phyloP scores from a whole-genome alignment of 148 eudicot genomes.

The Linanthus parryae region DNA sequence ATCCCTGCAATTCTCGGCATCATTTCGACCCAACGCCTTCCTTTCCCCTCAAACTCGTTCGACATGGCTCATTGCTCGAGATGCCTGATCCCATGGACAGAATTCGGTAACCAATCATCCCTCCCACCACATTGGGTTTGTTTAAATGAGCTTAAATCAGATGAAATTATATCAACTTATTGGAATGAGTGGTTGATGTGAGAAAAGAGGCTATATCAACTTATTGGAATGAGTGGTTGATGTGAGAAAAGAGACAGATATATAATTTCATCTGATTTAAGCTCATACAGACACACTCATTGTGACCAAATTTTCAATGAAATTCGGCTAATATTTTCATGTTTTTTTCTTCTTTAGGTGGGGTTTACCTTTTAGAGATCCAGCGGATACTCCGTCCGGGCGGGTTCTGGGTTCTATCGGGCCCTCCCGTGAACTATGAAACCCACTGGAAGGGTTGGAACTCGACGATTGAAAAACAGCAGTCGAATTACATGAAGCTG shows the following conservation, averaged over 20 bases:
- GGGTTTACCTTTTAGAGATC: constrained; percentile 83
- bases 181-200: no score
- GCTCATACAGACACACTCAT: no score
- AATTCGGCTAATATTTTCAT: no score
- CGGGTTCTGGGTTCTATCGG: constrained; percentile 97
- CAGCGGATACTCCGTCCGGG: constrained; percentile 92
- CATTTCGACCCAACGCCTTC: constrained; percentile 38
- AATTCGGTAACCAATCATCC: constrained; percentile 24
- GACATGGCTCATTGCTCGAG: constrained; percentile 51
- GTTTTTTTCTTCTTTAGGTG: no score
- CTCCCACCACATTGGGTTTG: no score
- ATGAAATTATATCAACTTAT: no score
- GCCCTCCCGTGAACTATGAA: constrained; percentile 87
- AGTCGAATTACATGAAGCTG: constrained; percentile 59
- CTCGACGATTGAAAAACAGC: constrained; percentile 70
- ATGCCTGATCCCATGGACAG: constrained; percentile 46
- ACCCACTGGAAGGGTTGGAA: constrained; percentile 90
- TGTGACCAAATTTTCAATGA: no score
- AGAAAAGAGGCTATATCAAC: no score
- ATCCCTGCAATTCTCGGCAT: constrained; percentile 41
- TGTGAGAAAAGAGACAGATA: no score
- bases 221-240: no score
- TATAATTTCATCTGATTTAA: no score
- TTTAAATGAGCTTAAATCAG: no score
- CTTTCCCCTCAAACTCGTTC: constrained; percentile 37